Percentiles rank a stretch among this genome's conserved stretches.
Evolutionary conservation across 495 filamentous ascomycete species (phyloP).

Genomic region (Pyronema omphalodes): DNA sequence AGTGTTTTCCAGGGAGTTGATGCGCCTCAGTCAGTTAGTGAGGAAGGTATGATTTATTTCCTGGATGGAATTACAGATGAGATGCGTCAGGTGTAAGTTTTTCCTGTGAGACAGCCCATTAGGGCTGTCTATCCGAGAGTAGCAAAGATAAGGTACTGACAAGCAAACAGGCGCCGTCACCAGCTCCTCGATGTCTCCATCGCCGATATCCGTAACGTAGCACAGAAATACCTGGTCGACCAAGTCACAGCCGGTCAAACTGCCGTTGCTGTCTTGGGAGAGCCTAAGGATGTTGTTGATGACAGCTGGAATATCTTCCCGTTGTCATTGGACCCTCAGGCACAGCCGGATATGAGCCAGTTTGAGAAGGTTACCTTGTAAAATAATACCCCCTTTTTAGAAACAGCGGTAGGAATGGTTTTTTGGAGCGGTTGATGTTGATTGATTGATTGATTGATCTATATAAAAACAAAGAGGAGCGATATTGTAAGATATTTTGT

Average conservation of each 20-base stretch:
- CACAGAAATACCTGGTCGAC: conserved; percentile 64
- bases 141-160: not conserved
- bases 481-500: not conserved
- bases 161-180: conserved; percentile 41
- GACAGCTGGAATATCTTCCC: conserved; percentile 30
- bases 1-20: conserved; percentile 93
- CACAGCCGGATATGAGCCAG: conserved; percentile 4
- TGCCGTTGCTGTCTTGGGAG: conserved; percentile 56
- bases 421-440: too few relatives aligned
- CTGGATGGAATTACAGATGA: conserved; percentile 67
- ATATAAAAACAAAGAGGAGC: not conserved
- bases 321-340: conserved; percentile 27
- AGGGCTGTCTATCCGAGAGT: too few relatives aligned
- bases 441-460: too few relatives aligned
- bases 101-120: not conserved
- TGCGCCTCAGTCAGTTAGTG: conserved; percentile 69
- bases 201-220: conserved; percentile 60
- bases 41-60: conserved; percentile 74
- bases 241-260: conserved; percentile 34
- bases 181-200: conserved; percentile 73
- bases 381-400: not conserved
- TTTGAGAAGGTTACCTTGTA: conserved; percentile 5
- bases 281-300: conserved; percentile 47
- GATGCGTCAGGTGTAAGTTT: conserved; percentile 51
- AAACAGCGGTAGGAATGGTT: not conserved